A percentile compares a stretch with the other conserved stretches of the same genome.
Evolutionary conservation across 768 basidiomycete genomes (phyloP).

Genomic region (Nidularia pulvinata): DNA sequence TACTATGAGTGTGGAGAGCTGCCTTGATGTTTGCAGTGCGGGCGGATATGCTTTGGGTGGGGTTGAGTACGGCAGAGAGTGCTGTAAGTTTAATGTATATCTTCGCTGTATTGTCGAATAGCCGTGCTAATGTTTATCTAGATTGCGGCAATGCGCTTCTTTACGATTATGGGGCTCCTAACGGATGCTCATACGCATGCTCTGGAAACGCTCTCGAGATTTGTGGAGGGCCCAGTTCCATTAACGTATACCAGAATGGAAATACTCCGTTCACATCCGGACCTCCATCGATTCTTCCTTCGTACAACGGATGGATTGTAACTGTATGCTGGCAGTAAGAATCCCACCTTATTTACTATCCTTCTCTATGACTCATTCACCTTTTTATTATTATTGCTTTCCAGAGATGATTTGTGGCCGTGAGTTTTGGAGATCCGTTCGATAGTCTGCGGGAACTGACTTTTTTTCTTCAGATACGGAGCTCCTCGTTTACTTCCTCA

Average conservation of each 20-base stretch:
- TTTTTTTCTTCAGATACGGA: not conserved
- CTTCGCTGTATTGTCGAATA: not conserved
- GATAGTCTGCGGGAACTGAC: not conserved
- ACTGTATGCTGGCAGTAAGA: slow-evolving; percentile 11
- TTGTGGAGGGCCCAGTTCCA: slow-evolving; percentile 14
- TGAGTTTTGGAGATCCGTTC: not conserved
- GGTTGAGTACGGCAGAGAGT: slow-evolving; percentile 15
- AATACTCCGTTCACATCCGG: slow-evolving; percentile 12
- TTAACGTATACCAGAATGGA: slow-evolving; percentile 13
- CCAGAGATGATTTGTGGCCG: slow-evolving; percentile 8
- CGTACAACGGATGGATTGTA: slow-evolving; percentile 10
- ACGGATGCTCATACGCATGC: slow-evolving; percentile 9
- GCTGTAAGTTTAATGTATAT: slow-evolving; percentile 10
- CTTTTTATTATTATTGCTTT: not conserved
- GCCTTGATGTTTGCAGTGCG: slow-evolving; percentile 11
- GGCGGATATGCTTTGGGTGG: slow-evolving; percentile 11
- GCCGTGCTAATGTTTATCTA: not conserved
- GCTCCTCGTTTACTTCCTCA: slow-evolving; percentile 6
- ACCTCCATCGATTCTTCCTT: slow-evolving; percentile 4
- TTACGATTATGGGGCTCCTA: slow-evolving; percentile 7
- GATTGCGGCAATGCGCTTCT: slow-evolving; percentile 16
- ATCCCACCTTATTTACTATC: too few relatives aligned
- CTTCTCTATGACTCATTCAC: too few relatives aligned
- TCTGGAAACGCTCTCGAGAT: slow-evolving; percentile 11
- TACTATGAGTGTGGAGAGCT: slow-evolving; percentile 12